Percentiles rank a stretch among this genome's conserved stretches.
phyloP scores from a whole-genome alignment of 2,329 filamentous ascomycete genomes.

The Trichoderma oligosporum region DNA sequence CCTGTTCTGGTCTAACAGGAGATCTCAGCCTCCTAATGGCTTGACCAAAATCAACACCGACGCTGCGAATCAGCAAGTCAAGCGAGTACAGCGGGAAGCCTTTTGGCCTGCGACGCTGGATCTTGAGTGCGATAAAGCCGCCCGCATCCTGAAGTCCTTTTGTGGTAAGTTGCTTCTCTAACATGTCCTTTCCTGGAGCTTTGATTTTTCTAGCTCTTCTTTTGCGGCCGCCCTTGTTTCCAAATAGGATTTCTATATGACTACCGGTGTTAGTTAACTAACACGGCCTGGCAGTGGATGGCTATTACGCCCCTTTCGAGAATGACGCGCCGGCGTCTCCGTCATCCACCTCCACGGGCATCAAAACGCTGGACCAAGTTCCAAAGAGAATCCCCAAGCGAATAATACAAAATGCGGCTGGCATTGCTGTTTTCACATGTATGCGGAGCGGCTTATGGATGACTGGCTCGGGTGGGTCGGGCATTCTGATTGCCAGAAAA shows the following conservation, averaged over 20 bases:
- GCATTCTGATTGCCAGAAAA: constrained; percentile 77
- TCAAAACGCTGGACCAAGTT: constrained; percentile 52
- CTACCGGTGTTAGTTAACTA: too few relatives aligned
- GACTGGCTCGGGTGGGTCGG: constrained; percentile 85
- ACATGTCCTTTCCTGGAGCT: background rate
- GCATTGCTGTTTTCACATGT: constrained; percentile 88
- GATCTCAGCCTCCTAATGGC: constrained; percentile 23
- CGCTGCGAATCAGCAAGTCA: constrained; percentile 31
- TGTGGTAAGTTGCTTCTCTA: constrained; percentile 57
- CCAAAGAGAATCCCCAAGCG: constrained; percentile 79
- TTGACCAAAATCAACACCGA: constrained; percentile 34
- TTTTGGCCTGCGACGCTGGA: constrained; percentile 86
- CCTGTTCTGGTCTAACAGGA: constrained; percentile 47
- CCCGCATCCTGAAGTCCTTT: constrained; percentile 83
- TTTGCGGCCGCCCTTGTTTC: too few relatives aligned
- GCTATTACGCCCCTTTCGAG: constrained; percentile 46
- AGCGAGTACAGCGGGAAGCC: constrained; percentile 52
- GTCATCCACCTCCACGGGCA: constrained; percentile 31
- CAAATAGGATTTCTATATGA: too few relatives aligned
- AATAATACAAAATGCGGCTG: constrained; percentile 85
- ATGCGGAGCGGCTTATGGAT: constrained; percentile 93
- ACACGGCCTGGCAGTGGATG: constrained; percentile 43
- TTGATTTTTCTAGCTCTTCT: background rate
- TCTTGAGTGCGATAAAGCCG: constrained; percentile 87
- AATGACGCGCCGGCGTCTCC: constrained; percentile 31